Evolutionary conservation across 495 filamentous ascomycete genomes (phyloP).

Genomic region (Aspergillus sclerotiicarbonarius): DNA sequence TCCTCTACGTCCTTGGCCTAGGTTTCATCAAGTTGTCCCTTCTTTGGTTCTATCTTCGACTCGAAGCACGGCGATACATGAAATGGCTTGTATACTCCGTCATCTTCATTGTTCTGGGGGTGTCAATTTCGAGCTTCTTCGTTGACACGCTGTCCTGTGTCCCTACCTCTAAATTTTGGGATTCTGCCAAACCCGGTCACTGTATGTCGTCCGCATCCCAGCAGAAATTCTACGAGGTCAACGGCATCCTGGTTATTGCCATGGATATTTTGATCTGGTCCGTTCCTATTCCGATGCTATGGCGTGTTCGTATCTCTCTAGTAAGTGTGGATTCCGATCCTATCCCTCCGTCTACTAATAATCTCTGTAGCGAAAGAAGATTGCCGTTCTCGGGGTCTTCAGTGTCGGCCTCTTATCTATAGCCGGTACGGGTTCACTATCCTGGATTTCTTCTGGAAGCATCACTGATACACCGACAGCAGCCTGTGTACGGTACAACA

Average conservation of each 20-base stretch:
- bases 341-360: too few relatives aligned
- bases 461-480: neutral
- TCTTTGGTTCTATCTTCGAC: slow-evolving; percentile 21
- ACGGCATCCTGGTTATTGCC: slow-evolving; percentile 25
- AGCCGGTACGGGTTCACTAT: slow-evolving; percentile 1
- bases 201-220: slow-evolving; percentile 9
- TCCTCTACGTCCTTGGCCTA: slow-evolving; percentile 13
- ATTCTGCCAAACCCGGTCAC: neutral
- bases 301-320: slow-evolving; percentile 31
- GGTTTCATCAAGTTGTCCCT: slow-evolving; percentile 16
- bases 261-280: slow-evolving; percentile 39
- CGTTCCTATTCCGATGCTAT: slow-evolving; percentile 38
- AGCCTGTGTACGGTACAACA: slow-evolving; percentile 14
- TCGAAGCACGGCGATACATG: slow-evolving; percentile 16
- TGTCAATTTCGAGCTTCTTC: slow-evolving; percentile 13
- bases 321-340: neutral
- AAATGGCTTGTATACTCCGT: slow-evolving; percentile 10
- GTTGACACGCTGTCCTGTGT: slow-evolving; percentile 3
- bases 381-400: slow-evolving; percentile 9
- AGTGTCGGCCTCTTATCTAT: slow-evolving; percentile 12
- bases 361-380: slow-evolving; percentile 13
- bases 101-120: slow-evolving; percentile 8
- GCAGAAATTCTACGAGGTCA: slow-evolving; percentile 18
- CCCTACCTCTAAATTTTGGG: slow-evolving; percentile 13
- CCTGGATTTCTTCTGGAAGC: neutral